Evolutionary conservation across 306 rosid species (phyloP).

Genomic region (Glycine latifolia): DNA sequence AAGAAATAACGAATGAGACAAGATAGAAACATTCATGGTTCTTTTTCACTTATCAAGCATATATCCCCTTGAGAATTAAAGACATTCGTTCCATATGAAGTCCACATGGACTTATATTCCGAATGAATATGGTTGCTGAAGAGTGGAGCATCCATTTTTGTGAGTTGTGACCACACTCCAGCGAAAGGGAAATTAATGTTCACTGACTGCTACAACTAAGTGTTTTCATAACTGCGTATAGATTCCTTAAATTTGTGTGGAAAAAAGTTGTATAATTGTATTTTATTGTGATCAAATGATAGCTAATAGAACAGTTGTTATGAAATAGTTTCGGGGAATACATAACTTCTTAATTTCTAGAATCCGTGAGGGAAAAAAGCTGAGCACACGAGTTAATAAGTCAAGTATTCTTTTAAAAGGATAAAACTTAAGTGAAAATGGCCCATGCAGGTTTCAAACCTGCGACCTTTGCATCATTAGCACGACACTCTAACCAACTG

Average conservation of each 20-base stretch:
- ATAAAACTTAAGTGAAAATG: not conserved
- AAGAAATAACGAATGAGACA: constrained; percentile 42
- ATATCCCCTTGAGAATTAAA: constrained; percentile 21
- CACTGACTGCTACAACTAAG: not conserved
- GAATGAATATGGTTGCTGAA: constrained; percentile 1
- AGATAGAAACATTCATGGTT: constrained; percentile 1
- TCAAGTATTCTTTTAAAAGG: no score
- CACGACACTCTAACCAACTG: constrained; percentile 42
- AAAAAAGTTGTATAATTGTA: not conserved
- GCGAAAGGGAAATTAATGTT: not conserved
- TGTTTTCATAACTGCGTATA: not conserved
- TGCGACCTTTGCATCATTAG: constrained; percentile 41
- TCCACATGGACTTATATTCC: constrained; percentile 12
- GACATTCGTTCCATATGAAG: constrained; percentile 18
- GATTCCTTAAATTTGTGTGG: not conserved
- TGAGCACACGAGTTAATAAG: no score
- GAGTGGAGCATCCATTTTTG: constrained; percentile 30
- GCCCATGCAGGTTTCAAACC: constrained; percentile 50
- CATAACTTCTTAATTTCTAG: not conserved
- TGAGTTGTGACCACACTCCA: constrained; percentile 8
- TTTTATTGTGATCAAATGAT: not conserved
- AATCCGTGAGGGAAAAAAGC: not conserved
- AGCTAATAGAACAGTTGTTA: not conserved
- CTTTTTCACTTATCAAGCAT: constrained; percentile 32
- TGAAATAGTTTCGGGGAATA: not conserved